A percentile compares a stretch with the other conserved stretches of the same genome.
phyloP scores from a whole-genome alignment of 73 alveolate species.

The Paramecium octaurelia region DNA sequence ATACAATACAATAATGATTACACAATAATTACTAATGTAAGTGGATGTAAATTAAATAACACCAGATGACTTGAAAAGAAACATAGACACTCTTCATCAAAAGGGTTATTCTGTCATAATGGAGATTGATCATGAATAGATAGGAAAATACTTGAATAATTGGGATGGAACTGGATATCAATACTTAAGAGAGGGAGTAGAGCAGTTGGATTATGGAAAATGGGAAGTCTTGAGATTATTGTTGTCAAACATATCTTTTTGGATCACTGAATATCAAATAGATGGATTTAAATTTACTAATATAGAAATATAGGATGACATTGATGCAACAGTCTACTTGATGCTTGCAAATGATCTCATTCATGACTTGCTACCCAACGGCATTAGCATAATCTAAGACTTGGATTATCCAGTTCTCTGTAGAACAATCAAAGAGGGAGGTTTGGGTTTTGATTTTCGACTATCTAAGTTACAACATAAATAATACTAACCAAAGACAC shows the following conservation, averaged over 20 bases:
- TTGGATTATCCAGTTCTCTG: slow-evolving; percentile 98
- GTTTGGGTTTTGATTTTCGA: slow-evolving; percentile 97
- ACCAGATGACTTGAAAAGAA: background rate
- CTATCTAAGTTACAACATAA: slow-evolving; percentile 33
- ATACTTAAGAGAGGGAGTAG: slow-evolving; percentile 92
- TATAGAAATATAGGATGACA: slow-evolving; percentile 72
- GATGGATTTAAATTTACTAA: slow-evolving; percentile 95
- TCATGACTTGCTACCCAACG: slow-evolving; percentile 86
- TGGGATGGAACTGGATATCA: slow-evolving; percentile 97
- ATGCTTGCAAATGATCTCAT: slow-evolving; percentile 97
- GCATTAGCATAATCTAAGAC: slow-evolving; percentile 95
- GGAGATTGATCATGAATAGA: background rate
- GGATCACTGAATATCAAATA: slow-evolving; percentile 87
- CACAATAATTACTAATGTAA: background rate
- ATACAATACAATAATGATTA: background rate
- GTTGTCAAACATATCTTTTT: slow-evolving; percentile 90
- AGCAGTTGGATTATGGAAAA: slow-evolving; percentile 86
- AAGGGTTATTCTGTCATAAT: background rate
- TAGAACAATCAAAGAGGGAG: slow-evolving; percentile 95
- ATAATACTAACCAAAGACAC: background rate
- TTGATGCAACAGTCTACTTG: slow-evolving; percentile 77
- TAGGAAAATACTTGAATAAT: slow-evolving; percentile 73
- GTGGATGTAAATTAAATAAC: background rate
- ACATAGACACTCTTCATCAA: background rate
- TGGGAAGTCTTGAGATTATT: slow-evolving; percentile 93